Evolutionary conservation across 2,329 filamentous ascomycete species (phyloP), one percentile per base, ranked within the genome.

Genomic region (Exophiala oligosperma): DNA sequence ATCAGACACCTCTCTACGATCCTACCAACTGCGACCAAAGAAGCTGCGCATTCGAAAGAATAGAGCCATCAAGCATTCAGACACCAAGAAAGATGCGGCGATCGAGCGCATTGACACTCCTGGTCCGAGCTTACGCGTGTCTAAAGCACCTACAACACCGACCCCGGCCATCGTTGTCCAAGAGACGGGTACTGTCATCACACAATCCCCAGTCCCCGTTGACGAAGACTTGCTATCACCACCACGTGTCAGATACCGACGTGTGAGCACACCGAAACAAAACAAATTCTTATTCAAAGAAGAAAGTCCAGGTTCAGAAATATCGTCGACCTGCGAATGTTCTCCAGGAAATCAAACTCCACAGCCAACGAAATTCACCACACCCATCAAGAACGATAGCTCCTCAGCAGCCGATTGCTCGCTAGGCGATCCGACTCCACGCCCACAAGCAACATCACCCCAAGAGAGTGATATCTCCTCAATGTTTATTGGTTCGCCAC

Each of bases 131-230:
- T 46, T 50, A 26, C 11, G 41, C 14, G 41, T 52, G 11, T 50
- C 54, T 14, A 40, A 55, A 26, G 57, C 57, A 29, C 49, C 49
- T n/a, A 57, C 54, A 47, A 46, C 57, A 24, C 49, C 53, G 12
- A 57, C 54, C 37, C 54, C 57, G 44, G 48, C 32, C 47, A 60
- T 60, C 52, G 57, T 63, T 52, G 57, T 60, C 43, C 60, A 60
- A 55, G 51, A 52, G 35, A 52, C 53, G 38, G 17, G 46, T 6
- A n/a, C 55, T 46, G 55, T 32, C 32, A 56, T 14, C 23, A 41
- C 40, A n/a, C n/a, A 63, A 50, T 28, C 48, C 24, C 46, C 32
- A 32, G 48, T 53, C 32, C 21, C 54, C 35, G 32, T 48, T 41
- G 49, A 63, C 48, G 46, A 24, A 6, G 54, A 37, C 17, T 55